phyloP scores from a whole-genome alignment of 768 basidiomycete genomes.

The Clavulina sp. region DNA sequence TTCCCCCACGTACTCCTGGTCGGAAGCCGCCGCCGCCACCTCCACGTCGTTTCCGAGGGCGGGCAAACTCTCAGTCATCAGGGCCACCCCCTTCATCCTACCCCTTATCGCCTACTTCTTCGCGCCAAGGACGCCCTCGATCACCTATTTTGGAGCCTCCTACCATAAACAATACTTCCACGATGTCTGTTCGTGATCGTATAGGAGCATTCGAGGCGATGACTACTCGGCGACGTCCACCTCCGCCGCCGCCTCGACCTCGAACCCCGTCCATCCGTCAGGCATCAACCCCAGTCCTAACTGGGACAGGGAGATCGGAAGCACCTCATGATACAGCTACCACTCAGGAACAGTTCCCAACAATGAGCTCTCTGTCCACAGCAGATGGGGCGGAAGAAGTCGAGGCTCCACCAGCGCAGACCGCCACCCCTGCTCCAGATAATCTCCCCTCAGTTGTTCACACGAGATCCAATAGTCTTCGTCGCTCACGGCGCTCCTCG shows the following conservation, averaged over 20 bases:
- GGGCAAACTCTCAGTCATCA: not conserved
- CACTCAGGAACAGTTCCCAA: not conserved
- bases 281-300: not conserved
- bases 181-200: not conserved
- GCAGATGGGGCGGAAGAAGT: not conserved
- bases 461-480: not conserved
- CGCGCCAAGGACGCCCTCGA: not conserved
- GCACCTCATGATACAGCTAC: not conserved
- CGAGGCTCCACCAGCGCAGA: not conserved
- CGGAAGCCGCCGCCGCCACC: no score
- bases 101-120: not conserved
- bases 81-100: not conserved
- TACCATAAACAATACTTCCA: not conserved
- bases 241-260: conserved; percentile 6
- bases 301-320: not conserved
- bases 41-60: not conserved
- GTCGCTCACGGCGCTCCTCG: no score
- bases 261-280: conserved; percentile 2
- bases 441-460: not conserved
- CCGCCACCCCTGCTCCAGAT: not conserved
- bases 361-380: not conserved
- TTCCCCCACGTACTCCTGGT: not conserved
- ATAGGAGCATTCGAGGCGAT: not conserved
- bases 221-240: not conserved
- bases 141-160: not conserved